These are phyloP conservation scores for Cytospora piceicola DNA, from an alignment of 2,329 filamentous ascomycete genomes.

Conservation along the genomic window DNA sequence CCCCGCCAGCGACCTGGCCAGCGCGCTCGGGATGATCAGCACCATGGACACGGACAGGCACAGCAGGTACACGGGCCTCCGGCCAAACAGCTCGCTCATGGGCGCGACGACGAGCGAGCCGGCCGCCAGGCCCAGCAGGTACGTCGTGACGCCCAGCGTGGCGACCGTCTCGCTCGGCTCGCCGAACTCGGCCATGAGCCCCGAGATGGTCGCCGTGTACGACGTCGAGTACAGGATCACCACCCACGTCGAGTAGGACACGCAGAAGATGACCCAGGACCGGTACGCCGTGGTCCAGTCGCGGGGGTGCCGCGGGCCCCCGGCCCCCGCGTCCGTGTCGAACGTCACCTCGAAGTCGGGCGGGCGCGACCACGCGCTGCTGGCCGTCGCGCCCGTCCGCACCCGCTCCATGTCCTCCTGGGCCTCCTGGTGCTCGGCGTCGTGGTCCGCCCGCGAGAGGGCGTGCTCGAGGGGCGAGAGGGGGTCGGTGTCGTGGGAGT, in stretches of 20 bases:
- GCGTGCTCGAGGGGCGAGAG: conserved; percentile 28
- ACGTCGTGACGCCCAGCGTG: conserved; percentile 74
- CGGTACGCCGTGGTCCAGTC: conserved; percentile 65
- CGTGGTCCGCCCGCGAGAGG: conserved; percentile 20
- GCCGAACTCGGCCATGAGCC: conserved; percentile 68
- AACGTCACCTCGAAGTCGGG: conserved; percentile 73
- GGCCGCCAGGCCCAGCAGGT: conserved; percentile 70
- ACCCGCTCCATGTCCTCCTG: conserved; percentile 40
- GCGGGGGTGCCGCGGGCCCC: conserved; percentile 64
- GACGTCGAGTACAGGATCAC: conserved; percentile 72
- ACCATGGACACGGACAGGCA: conserved; percentile 66
- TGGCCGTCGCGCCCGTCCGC: conserved; percentile 40
- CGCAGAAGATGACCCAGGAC: conserved; percentile 44
- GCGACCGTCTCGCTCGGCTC: conserved; percentile 56
- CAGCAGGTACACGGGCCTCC: conserved; percentile 66
- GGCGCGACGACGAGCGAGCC: conserved; percentile 76
- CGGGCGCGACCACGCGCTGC: conserved; percentile 45
- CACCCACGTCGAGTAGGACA: conserved; percentile 49
- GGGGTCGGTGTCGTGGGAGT: conserved; percentile 25
- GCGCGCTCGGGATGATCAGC: conserved; percentile 70
- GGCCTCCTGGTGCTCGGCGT: conserved; percentile 32
- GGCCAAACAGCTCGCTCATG: conserved; percentile 68
- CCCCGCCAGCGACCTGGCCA: conserved; percentile 65
- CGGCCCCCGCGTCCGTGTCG: conserved; percentile 46
- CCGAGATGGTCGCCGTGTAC: conserved; percentile 71